Conservation (phyloP, 208 protist genomes). For the Crithidia mellificae region DNA sequence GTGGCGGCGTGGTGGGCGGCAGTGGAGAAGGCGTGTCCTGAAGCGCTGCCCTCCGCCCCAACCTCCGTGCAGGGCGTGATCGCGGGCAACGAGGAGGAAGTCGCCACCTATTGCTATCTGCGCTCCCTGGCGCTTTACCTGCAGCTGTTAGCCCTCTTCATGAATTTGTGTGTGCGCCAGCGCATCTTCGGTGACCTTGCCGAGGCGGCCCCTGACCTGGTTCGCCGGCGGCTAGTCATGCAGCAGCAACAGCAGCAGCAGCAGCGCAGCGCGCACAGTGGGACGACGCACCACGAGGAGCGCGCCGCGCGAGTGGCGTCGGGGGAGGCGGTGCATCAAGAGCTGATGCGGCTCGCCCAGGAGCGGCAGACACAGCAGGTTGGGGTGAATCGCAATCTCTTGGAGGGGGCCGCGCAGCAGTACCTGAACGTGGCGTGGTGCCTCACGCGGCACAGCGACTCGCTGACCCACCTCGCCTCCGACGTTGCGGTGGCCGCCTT, state of each 20-base stretch:
- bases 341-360: slow-evolving; percentile 15
- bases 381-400: slow-evolving; percentile 51
- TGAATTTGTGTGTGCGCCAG: slow-evolving; percentile 40
- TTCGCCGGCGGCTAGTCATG: slow-evolving; percentile 19
- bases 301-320: neutral
- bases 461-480: slow-evolving; percentile 57
- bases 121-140: slow-evolving; percentile 57
- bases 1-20: slow-evolving; percentile 22
- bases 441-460: slow-evolving; percentile 55
- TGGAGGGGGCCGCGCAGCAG: slow-evolving; percentile 68
- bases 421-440: slow-evolving; percentile 64
- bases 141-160: slow-evolving; percentile 55
- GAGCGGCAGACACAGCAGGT: slow-evolving; percentile 49
- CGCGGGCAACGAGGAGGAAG: slow-evolving; percentile 30
- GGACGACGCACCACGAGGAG: neutral
- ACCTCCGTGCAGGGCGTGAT: neutral
- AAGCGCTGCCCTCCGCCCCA: neutral
- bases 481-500: slow-evolving; percentile 34
- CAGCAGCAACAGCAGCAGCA: slow-evolving; percentile 10
- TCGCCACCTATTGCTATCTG: slow-evolving; percentile 60
- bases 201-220: slow-evolving; percentile 6
- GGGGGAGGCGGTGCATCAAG: slow-evolving; percentile 7
- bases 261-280: neutral
- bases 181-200: slow-evolving; percentile 42
- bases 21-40: slow-evolving; percentile 4